Evolutionary conservation across 2,329 filamentous ascomycete species (phyloP).

Genomic region (Hypoxylon rubiginosum): DNA sequence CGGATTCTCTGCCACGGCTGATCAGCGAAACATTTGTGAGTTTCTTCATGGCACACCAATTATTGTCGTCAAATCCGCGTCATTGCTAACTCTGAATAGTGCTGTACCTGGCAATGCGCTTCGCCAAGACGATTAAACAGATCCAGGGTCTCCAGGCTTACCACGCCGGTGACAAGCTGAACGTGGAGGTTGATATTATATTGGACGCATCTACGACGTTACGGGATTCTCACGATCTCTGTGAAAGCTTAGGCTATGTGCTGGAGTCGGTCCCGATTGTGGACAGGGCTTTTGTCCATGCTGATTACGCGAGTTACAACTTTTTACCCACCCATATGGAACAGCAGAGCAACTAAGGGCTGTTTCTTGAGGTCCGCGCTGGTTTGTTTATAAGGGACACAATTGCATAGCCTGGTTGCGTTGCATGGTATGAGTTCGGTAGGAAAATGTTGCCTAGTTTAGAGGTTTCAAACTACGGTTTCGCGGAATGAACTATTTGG

Average conservation of each 20-base stretch:
- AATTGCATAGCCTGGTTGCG: constrained; percentile 1
- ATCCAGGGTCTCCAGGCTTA: constrained; percentile 90
- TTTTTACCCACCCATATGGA: constrained; percentile 69
- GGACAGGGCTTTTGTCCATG: constrained; percentile 77
- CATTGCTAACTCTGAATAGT: constrained; percentile 56
- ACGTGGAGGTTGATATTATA: constrained; percentile 86
- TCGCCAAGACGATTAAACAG: constrained; percentile 86
- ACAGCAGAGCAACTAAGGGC: constrained; percentile 51
- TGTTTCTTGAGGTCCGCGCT: not conserved
- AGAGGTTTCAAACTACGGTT: not conserved
- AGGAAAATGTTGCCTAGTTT: not conserved
- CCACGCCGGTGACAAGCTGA: constrained; percentile 86
- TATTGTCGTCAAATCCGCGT: not conserved
- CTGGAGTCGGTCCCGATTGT: constrained; percentile 87
- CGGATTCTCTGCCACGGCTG: constrained; percentile 81
- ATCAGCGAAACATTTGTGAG: constrained; percentile 80
- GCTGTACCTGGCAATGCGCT: constrained; percentile 93
- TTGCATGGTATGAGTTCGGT: not conserved
- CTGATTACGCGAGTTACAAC: constrained; percentile 74
- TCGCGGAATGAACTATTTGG: not conserved
- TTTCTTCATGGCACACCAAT: not conserved
- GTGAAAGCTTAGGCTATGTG: constrained; percentile 78
- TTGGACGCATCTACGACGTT: constrained; percentile 81
- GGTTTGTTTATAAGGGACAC: not conserved
- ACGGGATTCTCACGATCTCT: constrained; percentile 84